Conservation (phyloP, 192 early-diverging fungal genomes). For the Rhizophagus sp. region DNA sequence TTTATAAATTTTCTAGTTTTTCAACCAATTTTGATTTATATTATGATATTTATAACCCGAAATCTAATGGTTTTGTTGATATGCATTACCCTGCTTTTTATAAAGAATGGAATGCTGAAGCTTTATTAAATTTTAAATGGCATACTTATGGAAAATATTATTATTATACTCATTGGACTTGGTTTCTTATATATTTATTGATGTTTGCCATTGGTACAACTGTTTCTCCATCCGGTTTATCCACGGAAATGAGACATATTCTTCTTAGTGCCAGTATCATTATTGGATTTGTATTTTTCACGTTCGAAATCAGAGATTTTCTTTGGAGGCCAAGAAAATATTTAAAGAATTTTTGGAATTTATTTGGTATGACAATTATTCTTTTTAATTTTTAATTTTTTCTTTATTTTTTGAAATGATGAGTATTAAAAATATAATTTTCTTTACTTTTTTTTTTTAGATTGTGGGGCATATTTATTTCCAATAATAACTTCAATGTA, state of each 20-base stretch:
- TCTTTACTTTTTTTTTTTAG: background rate
- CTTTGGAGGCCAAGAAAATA: background rate
- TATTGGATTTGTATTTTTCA: background rate
- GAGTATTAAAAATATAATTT: no score
- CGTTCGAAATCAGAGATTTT: constrained; percentile 7
- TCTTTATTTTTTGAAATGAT: no score
- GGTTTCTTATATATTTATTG: background rate
- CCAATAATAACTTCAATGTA: constrained; percentile 9
- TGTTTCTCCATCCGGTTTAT: background rate
- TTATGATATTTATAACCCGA: no score
- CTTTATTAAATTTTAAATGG: constrained; percentile 23
- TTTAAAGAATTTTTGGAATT: background rate
- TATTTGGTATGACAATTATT: background rate
- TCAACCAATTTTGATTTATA: no score
- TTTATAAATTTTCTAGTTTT: no score
- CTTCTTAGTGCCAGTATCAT: background rate
- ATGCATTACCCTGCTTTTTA: no score
- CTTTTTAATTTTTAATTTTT: no score
- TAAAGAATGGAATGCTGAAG: constrained; percentile 7
- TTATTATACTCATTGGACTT: background rate
- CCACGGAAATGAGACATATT: background rate
- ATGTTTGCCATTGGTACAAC: background rate
- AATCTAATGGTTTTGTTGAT: no score
- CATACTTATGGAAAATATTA: constrained; percentile 6
- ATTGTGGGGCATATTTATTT: background rate